These are phyloP conservation scores for Phytophthora fragariae DNA, from an alignment of 352 stramenopile genomes.

Conservation along the genomic window DNA sequence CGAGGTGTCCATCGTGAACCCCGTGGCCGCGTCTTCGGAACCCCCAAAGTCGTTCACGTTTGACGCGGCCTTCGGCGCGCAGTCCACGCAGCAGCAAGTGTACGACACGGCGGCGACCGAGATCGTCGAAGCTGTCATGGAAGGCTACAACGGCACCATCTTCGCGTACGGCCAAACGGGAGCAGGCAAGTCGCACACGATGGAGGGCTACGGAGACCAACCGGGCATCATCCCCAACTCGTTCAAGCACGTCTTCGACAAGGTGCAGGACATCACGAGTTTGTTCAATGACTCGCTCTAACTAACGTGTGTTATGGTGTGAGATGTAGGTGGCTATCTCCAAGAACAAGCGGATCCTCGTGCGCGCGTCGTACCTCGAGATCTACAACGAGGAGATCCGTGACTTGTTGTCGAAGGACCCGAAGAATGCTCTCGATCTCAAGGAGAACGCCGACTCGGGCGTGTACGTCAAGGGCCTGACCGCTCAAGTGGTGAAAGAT, in stretches of 20 bases:
- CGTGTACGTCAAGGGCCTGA: conserved; percentile 92
- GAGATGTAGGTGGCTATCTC: conserved; percentile 64
- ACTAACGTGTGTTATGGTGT: neutral
- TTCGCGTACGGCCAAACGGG: conserved; percentile 93
- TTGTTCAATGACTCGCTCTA: no score
- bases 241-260: conserved; percentile 93
- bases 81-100: conserved; percentile 94
- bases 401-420: conserved; percentile 93
- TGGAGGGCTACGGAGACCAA: conserved; percentile 84
- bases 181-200: conserved; percentile 91
- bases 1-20: conserved; percentile 92
- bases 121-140: conserved; percentile 93
- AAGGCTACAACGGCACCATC: conserved; percentile 94
- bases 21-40: conserved; percentile 67
- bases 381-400: conserved; percentile 99
- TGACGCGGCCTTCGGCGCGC: conserved; percentile 95
- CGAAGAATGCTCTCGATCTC: conserved; percentile 80
- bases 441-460: conserved; percentile 93
- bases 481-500: conserved; percentile 88
- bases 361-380: conserved; percentile 96
- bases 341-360: conserved; percentile 95
- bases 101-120: conserved; percentile 91
- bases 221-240: conserved; percentile 92
- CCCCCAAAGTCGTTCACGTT: conserved; percentile 97
- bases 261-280: conserved; percentile 24